Evolutionary conservation across 495 filamentous ascomycete species (phyloP).

Genomic region (Xylaria grammica): DNA sequence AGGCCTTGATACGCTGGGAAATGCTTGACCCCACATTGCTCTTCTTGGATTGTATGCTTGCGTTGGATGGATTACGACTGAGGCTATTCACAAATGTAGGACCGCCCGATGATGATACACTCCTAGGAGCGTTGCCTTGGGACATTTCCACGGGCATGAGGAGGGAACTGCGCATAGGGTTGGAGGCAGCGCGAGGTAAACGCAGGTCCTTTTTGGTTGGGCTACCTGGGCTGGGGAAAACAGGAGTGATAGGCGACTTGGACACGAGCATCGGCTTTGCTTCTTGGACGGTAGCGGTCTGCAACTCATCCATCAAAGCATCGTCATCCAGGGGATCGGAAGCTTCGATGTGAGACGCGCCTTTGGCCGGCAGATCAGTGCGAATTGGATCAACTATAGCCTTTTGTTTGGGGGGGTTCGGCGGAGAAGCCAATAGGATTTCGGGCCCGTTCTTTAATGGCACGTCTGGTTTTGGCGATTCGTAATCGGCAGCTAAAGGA

Average conservation of each 20-base stretch:
- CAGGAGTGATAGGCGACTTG: conserved; percentile 78
- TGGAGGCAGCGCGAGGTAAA: conserved; percentile 51
- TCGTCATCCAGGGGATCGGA: conserved; percentile 73
- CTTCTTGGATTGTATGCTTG: conserved; percentile 67
- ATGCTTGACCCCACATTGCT: conserved; percentile 86
- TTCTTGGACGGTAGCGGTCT: conserved; percentile 79
- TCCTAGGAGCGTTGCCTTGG: conserved; percentile 42
- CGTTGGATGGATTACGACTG: conserved; percentile 47
- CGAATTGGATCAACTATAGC: conserved; percentile 61
- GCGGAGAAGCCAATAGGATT: conserved; percentile 26
- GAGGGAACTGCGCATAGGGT: conserved; percentile 50
- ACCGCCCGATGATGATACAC: conserved; percentile 53
- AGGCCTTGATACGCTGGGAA: conserved; percentile 85
- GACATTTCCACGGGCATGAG: conserved; percentile 46
- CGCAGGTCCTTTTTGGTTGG: conserved; percentile 39
- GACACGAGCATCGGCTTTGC: conserved; percentile 82
- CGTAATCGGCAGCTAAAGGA: conserved; percentile 4
- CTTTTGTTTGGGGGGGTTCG: conserved; percentile 50
- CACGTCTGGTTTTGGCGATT: conserved; percentile 6
- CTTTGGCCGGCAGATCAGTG: conserved; percentile 47
- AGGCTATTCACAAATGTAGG: conserved; percentile 52
- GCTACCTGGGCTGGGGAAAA: conserved; percentile 55
- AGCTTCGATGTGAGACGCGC: conserved; percentile 63
- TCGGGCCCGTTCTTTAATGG: conserved; percentile 22
- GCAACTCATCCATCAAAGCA: conserved; percentile 87